Evolutionary conservation across 768 basidiomycete genomes (phyloP), one percentile per base, ranked within the genome.

Genomic region (Leucosporidium creatinivorum): DNA sequence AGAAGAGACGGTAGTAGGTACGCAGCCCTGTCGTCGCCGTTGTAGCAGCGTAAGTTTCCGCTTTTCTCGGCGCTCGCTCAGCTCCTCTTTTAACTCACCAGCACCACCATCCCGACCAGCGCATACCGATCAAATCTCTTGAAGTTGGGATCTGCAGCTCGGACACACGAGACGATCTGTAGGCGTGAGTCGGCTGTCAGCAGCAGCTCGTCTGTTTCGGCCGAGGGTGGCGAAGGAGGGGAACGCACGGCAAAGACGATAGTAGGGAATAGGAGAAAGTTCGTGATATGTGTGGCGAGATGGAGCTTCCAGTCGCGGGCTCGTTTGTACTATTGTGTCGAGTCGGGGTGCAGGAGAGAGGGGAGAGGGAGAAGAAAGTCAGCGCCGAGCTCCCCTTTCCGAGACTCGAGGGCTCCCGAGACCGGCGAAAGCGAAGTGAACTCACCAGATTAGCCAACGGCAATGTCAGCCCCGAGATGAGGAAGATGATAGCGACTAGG

Each of bases 181-280:
- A 12, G 33, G 39, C 15, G 39, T 10, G 39, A 44, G 39, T n/a
- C 17, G 19, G 25, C 26, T 28, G 31, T 56, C 17, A 56, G 28
- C 10, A 7, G 13, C 15, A 6, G 39, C 13, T 44, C 39, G 3
- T 0, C 52, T 5, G 17, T 13, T 4, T 28, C 17, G 31, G 23
- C 28, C 26, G 25, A 19, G 54, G 4, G 9, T 18, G 58, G n/a
- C 19, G 39, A 31, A 28, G n/a, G 33, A 31, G 61, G 64, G n/a
- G 10, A n/a, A 39, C 71, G 63, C 5, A 77, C 70, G 13, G 73
- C 77, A 54, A 77, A 78, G 48, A 74, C 73, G 39, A 78, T 63
- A 8, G 77, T 58, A 0, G 77, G 76, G 39, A 76, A 77, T 28
- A 77, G 8, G 39, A 78, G 63, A 67, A 78, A 78, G 13, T 72